Conservation (phyloP, 805 yeast genomes). For the Pichia membranifaciens region DNA sequence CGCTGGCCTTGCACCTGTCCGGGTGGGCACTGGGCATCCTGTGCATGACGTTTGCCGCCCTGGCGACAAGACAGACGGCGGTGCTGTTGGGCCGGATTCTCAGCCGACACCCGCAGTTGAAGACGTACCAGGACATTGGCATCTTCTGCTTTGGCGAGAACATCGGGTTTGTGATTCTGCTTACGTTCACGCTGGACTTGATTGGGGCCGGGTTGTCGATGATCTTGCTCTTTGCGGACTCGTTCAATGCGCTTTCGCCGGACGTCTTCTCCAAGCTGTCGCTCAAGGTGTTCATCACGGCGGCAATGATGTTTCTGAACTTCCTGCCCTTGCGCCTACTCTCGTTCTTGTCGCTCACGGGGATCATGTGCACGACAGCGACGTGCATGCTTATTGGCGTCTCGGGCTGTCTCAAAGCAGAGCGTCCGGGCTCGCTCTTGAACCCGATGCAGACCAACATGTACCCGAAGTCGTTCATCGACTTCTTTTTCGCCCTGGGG, state of each 20-base stretch:
- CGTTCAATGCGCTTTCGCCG: slow-evolving; percentile 46
- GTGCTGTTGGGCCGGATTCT: slow-evolving; percentile 47
- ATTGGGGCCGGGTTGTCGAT: slow-evolving; percentile 56
- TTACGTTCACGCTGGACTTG: slow-evolving; percentile 50
- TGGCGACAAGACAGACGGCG: slow-evolving; percentile 50
- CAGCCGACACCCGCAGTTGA: slow-evolving; percentile 32
- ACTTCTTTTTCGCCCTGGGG: slow-evolving; percentile 57
- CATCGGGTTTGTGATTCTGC: slow-evolving; percentile 39
- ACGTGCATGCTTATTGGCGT: slow-evolving; percentile 52
- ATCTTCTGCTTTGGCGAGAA: slow-evolving; percentile 40
- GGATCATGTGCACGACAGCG: slow-evolving; percentile 64
- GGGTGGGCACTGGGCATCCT: slow-evolving; percentile 58
- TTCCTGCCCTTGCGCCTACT: slow-evolving; percentile 70
- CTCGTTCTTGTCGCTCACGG: slow-evolving; percentile 62
- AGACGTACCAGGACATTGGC: slow-evolving; percentile 59
- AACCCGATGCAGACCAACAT: slow-evolving; percentile 58
- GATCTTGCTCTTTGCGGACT: slow-evolving; percentile 55
- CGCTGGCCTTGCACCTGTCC: slow-evolving; percentile 59
- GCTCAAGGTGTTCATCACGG: slow-evolving; percentile 39
- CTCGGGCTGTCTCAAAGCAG: slow-evolving; percentile 57
- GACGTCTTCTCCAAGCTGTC: slow-evolving; percentile 29
- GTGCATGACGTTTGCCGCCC: slow-evolving; percentile 39
- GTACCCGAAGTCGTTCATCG: slow-evolving; percentile 51
- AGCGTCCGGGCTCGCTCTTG: slow-evolving; percentile 70
- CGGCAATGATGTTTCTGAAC: slow-evolving; percentile 39